Evolutionary conservation across 495 filamentous ascomycete genomes (phyloP), one percentile per base, ranked within the genome.

Genomic region (Aspergillus asperescens): DNA sequence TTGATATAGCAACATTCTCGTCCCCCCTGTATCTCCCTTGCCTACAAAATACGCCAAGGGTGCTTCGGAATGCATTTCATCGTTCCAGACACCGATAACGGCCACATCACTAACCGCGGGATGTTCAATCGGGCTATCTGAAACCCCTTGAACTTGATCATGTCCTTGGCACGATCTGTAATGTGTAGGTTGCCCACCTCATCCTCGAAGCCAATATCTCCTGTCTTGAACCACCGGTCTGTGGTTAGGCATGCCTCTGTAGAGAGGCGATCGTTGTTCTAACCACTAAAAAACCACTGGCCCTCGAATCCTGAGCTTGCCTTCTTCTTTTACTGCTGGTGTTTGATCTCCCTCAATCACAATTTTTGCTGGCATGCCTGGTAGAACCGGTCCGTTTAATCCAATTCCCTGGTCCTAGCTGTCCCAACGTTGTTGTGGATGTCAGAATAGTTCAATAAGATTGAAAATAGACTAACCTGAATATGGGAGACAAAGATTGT

Each of bases 41-140:
- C 70, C 62, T 29, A 79, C 85, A 4, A 91, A 63, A 64, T 88
- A 92, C 4, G 89, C 89, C 27, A 83, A 71, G 0, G 89, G 89
- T 0, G 90, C 76, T 53, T 95, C 89, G 1, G 84, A 86, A 8
- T 79, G 85, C 38, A 79, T 70, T 4, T 70, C 70, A 4, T 74
- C 67, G 59, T 81, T 74, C 49, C 83, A 76, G 7, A 91, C 69
- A 0, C 63, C 65, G 24, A 59, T 55, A 0, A 69, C 66, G 1
- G 61, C 62, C 3, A 59, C 63, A 39, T 62, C 62, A 3, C 41
- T 40, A 7, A 71, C 63, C 1, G 56, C 52, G 0, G 55, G 53
- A 49, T 69, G 63, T 5, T 57, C 55, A 10, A 62, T 50, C 0
- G 62, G 42, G 5, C 66, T 57, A 13, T 53, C 44, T 67, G 66